Base-by-base conservation (phyloP, 2,329 filamentous ascomycete species). In the Fusarium sp. region DNA sequence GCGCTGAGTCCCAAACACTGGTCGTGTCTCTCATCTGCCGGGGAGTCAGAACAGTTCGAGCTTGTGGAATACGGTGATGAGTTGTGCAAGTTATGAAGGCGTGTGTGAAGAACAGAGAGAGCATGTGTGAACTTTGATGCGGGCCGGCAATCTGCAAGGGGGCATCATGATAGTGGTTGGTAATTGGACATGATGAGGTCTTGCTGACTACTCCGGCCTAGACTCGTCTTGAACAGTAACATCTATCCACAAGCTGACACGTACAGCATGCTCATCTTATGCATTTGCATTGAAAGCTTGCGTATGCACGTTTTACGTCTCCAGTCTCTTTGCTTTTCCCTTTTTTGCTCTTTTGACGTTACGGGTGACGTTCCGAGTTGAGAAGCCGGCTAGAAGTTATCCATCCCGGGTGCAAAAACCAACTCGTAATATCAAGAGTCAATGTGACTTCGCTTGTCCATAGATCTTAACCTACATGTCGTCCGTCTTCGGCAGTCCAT, bases 11-110 rank as follows among this genome's bases (percentile, higher is more conserved):
- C 67, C 55, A 73, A 73, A 72, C 69, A 59, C 63, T 71, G 47
- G 64, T 43, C 48, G 50, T 69, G 67, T 72, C 67, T 65, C 70
- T 71, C 64, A 68, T 73, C 64, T 74, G 67, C 71, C 66, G 60
- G 68, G 59, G 67, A 54, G 53, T 20, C 41, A 54, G 43, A 19
- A 51, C 58, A 61, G 54, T 55, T 55, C 51, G 53, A 45, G 50
- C 55, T 49, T 70, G 63, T 66, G 59, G 57, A 56, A 62, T 62
- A 43, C 37, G 22, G 23, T 55, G 48, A 52, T 51, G 50, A 46
- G 43, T 64, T 68, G 56, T 71, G 62, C 56, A 56, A 47, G 44
- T 66, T 70, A 59, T 67, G 61, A 27, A 50, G 19, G 33, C 8
- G 3, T 43, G 65, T 68, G 55, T 32, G 13, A 62, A 25, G n/a